Base-by-base conservation (phyloP, 352 stramenopile genomes). In the Chrysophaeum taylorii region DNA sequence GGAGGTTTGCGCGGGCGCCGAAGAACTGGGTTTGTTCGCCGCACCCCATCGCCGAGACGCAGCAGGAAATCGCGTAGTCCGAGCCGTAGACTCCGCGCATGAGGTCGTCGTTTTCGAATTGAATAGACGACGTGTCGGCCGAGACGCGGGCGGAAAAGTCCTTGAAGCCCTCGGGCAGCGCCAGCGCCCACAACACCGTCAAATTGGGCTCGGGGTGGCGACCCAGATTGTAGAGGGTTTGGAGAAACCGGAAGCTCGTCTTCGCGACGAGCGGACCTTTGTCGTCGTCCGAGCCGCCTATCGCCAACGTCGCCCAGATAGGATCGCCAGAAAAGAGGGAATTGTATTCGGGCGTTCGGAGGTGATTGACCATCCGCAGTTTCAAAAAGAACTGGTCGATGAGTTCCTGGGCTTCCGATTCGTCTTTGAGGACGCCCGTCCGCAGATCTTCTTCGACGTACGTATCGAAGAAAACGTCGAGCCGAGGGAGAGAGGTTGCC, bases 41-140 rank as follows among this genome's bases (percentile, higher is more conserved):
- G 60, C 71, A 42, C 62, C 76, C 69, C 79, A 84, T 84, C 27
- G 75, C 79, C 12, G 73, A 80, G 1, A 84, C 79, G 61, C 79
- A 84, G 64, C 79, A 84, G 25, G 79, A 73, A 54, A 84, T 84
- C 38, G 70, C 76, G 64, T 82, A 84, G 67, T 84, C 79, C 7
- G 37, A 72, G 29, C 79, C 79, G 71, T 80, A 84, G 14, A 80
- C 77, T 43, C 37, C 52, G 53, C 79, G 57, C 79, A 84, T 84
- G 21, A 82, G 48, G 50, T 84, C 79, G 61, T 84, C 79, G 45
- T 84, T 84, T 37, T 84, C 79, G 52, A 82, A 84, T 63, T 84
- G 79, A 48, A 84, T 82, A 18, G 70, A 77, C 2, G 73, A 80
- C 0, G 77, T 75, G 23, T 74, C 71, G 29, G 82, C 81, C 2